Evolutionary conservation across 352 stramenopile genomes (phyloP).

Genomic region (Phytophthora sp.): DNA sequence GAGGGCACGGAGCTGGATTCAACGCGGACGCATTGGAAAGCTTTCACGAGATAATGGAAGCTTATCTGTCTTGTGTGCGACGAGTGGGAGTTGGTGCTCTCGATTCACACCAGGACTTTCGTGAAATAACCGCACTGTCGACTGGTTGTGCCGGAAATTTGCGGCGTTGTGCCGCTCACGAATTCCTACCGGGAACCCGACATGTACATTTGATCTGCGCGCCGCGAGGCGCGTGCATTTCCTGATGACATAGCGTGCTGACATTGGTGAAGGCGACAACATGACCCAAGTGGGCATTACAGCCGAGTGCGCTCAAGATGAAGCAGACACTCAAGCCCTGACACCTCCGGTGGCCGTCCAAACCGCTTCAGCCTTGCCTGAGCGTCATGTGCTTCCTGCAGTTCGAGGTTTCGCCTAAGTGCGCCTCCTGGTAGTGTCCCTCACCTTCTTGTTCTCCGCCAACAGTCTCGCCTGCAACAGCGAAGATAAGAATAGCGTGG

Average conservation of each 20-base stretch:
- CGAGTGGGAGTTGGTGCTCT: constrained; percentile 4
- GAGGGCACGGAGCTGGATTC: not conserved
- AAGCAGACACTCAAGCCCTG: too few relatives aligned
- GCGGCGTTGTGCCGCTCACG: not conserved
- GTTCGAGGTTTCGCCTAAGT: too few relatives aligned
- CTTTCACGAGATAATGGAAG: not conserved
- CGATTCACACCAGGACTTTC: constrained; percentile 6
- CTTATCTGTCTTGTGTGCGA: not conserved
- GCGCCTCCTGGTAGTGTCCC: not conserved
- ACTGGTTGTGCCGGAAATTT: constrained; percentile 4
- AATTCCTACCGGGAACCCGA: not conserved
- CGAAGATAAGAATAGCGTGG: constrained; percentile 3
- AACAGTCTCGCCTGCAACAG: not conserved
- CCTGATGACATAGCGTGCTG: not conserved
- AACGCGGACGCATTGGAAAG: not conserved
- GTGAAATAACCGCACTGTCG: constrained; percentile 3
- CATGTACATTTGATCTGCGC: not conserved
- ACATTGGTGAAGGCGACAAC: constrained; percentile 7
- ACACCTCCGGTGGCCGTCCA: too few relatives aligned
- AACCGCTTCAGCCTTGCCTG: too few relatives aligned
- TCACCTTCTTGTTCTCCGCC: not conserved
- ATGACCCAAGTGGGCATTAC: not conserved
- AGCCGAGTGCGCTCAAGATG: too few relatives aligned
- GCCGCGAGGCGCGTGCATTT: not conserved
- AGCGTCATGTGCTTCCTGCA: not conserved